A percentile compares a stretch with the other conserved stretches of the same genome.
Evolutionary conservation across 2,329 filamentous ascomycete species (phyloP).

Genomic region (Penicillium sclerotiorum): DNA sequence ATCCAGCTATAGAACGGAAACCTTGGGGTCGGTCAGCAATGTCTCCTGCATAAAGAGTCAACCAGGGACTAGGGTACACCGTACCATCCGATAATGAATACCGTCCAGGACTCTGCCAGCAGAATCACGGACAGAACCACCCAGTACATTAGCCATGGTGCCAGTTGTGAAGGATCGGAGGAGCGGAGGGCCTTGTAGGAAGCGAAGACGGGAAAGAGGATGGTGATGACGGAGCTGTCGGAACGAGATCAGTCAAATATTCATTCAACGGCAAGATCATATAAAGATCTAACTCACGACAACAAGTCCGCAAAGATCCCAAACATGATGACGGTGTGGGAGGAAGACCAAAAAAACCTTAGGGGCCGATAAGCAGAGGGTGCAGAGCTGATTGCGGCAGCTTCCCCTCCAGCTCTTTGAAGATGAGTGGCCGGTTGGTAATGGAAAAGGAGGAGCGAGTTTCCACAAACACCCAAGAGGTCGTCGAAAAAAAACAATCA

Average conservation of each 20-base stretch:
- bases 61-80: no score
- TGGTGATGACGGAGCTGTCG: slow-evolving; percentile 76
- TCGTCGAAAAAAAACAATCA: background rate
- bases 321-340: slow-evolving; percentile 61
- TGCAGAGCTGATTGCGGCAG: slow-evolving; percentile 7
- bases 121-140: slow-evolving; percentile 82
- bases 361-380: slow-evolving; percentile 8
- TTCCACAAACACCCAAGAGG: background rate
- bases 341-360: slow-evolving; percentile 7
- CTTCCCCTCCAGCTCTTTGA: slow-evolving; percentile 14
- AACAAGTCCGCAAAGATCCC: slow-evolving; percentile 75
- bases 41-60: no score
- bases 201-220: slow-evolving; percentile 93
- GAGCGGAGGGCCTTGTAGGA: slow-evolving; percentile 98
- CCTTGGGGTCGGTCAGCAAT: slow-evolving; percentile 50
- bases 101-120: slow-evolving; percentile 82
- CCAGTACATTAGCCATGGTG: slow-evolving; percentile 99
- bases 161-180: slow-evolving; percentile 82
- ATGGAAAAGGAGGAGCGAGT: background rate
- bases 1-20: slow-evolving; percentile 93
- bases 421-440: slow-evolving; percentile 5
- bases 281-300: slow-evolving; percentile 61
- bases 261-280: no score
- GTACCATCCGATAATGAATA: slow-evolving; percentile 82
- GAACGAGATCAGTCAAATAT: slow-evolving; percentile 17